These are phyloP conservation scores for Clavispora asparagi DNA, from an alignment of 805 yeast genomes.

Conservation along the genomic window DNA sequence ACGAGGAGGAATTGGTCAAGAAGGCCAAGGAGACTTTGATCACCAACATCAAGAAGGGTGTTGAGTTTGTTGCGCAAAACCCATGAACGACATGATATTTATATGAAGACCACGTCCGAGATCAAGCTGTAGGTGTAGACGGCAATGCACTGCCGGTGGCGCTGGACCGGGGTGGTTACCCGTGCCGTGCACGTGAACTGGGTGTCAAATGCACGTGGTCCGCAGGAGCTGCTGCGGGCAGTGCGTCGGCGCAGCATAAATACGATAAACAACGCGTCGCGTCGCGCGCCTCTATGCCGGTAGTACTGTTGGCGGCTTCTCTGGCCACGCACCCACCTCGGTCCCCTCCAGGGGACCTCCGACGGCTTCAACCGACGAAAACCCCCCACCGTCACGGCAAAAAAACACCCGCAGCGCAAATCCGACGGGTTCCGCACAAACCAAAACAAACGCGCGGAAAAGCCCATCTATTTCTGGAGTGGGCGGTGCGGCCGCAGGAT, in stretches of 20 bases:
- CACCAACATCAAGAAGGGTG: constrained; percentile 92
- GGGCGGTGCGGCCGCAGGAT: not conserved
- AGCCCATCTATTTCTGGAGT: too few relatives aligned
- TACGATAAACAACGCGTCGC: not conserved
- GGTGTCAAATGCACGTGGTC: not conserved
- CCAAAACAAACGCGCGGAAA: not conserved
- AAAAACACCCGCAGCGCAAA: too few relatives aligned
- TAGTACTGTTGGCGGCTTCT: not conserved
- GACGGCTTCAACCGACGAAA: too few relatives aligned
- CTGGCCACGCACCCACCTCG: not conserved
- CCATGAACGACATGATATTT: constrained; percentile 34
- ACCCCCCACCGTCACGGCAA: too few relatives aligned
- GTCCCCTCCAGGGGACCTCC: not conserved
- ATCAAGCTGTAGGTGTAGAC: not conserved
- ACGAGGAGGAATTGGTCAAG: constrained; percentile 80
- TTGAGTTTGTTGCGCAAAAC: constrained; percentile 72
- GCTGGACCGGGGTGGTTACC: too few relatives aligned
- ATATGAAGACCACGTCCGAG: not conserved
- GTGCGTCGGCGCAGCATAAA: not conserved
- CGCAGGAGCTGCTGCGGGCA: not conserved
- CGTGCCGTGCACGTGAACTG: not conserved
- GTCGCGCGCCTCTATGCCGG: not conserved
- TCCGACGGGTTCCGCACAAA: too few relatives aligned
- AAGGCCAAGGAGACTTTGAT: constrained; percentile 84
- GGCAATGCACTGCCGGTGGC: too few relatives aligned